Evolutionary conservation across 2,329 filamentous ascomycete species (phyloP), one percentile per base, ranked within the genome.

Genomic region (Claviceps capensis): DNA sequence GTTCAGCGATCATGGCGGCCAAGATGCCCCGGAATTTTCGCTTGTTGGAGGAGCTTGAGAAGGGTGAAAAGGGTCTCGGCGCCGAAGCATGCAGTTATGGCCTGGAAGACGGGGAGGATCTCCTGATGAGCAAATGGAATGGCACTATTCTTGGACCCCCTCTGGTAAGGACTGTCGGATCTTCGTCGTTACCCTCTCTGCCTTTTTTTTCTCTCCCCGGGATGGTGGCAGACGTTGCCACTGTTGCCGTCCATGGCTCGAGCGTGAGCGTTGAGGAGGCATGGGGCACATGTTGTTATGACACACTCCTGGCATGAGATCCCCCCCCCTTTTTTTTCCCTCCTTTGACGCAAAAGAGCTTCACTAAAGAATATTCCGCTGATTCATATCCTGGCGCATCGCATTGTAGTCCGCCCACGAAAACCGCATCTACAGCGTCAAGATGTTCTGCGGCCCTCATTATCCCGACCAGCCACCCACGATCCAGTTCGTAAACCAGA

Each of bases 91-190:
- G 91, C 74, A 97, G 93, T 45, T 97, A 97, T 62, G 93, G 93
- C 62, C 80, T 98, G 52, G 88, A 91, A 58, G 89, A 97, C 67
- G 84, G 87, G 47, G 90, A 96, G 65, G 93, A 98, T 64, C 79
- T 96, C 58, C 81, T 93, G 69, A 95, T 98, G 90, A 91, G 86
- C 57, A 89, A 96, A 75, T 98, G 93, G 93, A 95, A 95, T 64
- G 93, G 91, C 63, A 98, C 93, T 16, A 97, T 98, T 59, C 82
- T 96, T 48, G 93, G 93, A 1, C 93, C 93, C 60, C 91, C 93
- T 67, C 90, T 97, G 69, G 93, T 96, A 47, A 52, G 53, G 42
- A 2, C 5, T 19, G 14, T 13, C 2, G 9, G 2, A 76, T 11
- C 13, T 17, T 30, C 16, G 14, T 19, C 23, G 1, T 16, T 42